Base-by-base conservation (phyloP, 2,329 filamentous ascomycete genomes). In the Aspergillus neoniger region DNA sequence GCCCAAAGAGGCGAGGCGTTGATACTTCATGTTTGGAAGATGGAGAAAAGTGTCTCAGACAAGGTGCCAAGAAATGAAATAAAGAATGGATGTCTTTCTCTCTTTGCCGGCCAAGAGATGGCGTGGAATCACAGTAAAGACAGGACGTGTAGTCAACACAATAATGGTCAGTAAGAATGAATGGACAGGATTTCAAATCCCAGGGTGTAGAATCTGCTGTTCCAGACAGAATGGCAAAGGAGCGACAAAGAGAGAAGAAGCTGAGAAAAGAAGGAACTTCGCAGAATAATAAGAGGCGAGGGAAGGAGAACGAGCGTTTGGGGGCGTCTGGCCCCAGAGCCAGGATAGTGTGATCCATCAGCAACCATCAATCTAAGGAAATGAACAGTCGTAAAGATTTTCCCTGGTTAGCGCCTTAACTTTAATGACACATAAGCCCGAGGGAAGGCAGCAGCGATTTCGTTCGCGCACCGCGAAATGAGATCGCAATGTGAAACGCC, bases 121-220 rank as follows among this genome's bases (percentile, higher is more conserved):
- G n/a, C 23, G 21, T 25, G 41, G 51, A 48, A 49, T 43, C 39
- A 28, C 49, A 49, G 50, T 23, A 68, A 62, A 28, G 65, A 70
- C 50, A 28, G 60, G 55, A 68, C 63, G 64, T 69, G 68, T 63
- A 60, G 55, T 43, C 25, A 61, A 64, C 63, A 65, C 58, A 48
- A 38, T 38, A 57, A 61, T 47, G 50, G n/a, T 23, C 53, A 44
- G 25, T 58, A 38, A 28, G 25, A 73, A 72, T 39, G 71, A 72
- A 73, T 65, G 70, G 69, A 70, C 62, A 66, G 63, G 64, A 68
- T 68, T 41, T 69, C 65, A 58, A 67, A 70, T 68, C 63, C 63
- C 56, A 67, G 64, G 62, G 63, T 59, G 59, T 65, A 53, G 57
- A 54, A 59, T 43, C 36, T 58, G 60, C 63, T 72, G 65, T 70